Base-by-base conservation (phyloP, 495 filamentous ascomycete species). In the Hypoxylon cercidicola region DNA sequence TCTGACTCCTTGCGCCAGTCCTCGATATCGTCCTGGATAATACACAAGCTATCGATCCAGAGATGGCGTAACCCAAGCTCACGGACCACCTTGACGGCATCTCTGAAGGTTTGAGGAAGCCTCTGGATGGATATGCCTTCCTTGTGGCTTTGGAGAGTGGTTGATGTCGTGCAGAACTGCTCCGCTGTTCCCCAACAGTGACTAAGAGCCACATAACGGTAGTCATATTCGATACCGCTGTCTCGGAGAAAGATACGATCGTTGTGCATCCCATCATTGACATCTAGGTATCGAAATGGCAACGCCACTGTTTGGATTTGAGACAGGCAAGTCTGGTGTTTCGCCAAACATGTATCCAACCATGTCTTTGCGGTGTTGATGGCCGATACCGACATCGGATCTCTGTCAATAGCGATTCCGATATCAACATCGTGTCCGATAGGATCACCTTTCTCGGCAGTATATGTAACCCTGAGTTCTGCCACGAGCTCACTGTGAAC, bases 41-140 rank as follows among this genome's bases (percentile, higher is more conserved):
- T 81, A 62, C 77, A 80, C 3, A 81, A 61, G 28, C 75, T 75
- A 60, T 81, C 80, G 8, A 82, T 78, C 80, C 80, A 82, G 8
- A 82, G 12, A 45, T 79, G 81, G 13, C 60, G 55, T 9, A 75
- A 52, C 0, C 72, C 73, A 1, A 82, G 68, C 9, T 52, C 45
- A 12, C 68, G 49, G 1, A 69, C 59, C 5, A 76, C 19, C 1
- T 20, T 23, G 12, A 77, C 49, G 11, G 75, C 73, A 53, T 78
- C 70, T 59, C 49, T 55, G 48, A 71, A 69, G 53, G 70, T 63
- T 7, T 21, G 12, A 2, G 63, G 63, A 11, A 67, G 37, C 13
- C 6, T 21, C 4, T 50, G 18, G 1, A 43, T 28, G 6, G 34
- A 18, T 11, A 53, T 61, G 11, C 45, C 53, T 45, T 52, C 39